Conservation (phyloP, 805 yeast genomes). For the Zygoascus tannicola region DNA sequence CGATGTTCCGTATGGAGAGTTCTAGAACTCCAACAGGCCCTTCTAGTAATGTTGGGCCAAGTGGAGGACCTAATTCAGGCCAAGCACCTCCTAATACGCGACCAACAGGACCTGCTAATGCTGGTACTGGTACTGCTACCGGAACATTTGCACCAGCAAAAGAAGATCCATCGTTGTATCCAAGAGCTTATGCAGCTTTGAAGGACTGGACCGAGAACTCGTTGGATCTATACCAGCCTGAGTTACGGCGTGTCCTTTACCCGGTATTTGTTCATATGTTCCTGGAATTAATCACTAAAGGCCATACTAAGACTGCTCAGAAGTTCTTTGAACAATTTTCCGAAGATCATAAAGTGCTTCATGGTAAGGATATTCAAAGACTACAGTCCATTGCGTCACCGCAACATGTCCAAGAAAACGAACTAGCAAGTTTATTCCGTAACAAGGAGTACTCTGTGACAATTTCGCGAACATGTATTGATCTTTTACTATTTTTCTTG, state of each 20-base stretch:
- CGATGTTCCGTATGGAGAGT: slow-evolving; percentile 78
- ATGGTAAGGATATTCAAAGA: slow-evolving; percentile 65
- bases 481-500: slow-evolving; percentile 71
- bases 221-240: slow-evolving; percentile 82
- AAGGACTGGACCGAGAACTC: slow-evolving; percentile 87
- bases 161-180: slow-evolving; percentile 59
- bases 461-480: slow-evolving; percentile 77
- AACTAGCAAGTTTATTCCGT: slow-evolving; percentile 65
- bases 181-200: slow-evolving; percentile 71
- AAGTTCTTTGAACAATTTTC: slow-evolving; percentile 66
- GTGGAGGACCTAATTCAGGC: slow-evolving; percentile 15
- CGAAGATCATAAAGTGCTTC: slow-evolving; percentile 63
- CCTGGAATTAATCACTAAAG: slow-evolving; percentile 64
- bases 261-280: slow-evolving; percentile 91
- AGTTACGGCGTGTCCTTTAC: slow-evolving; percentile 70
- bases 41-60: slow-evolving; percentile 13
- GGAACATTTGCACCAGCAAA: slow-evolving; percentile 2
- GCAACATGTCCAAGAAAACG: slow-evolving; percentile 77
- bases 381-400: slow-evolving; percentile 66
- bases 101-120: slow-evolving; percentile 7
- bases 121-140: neutral
- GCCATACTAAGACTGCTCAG: slow-evolving; percentile 49
- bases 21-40: slow-evolving; percentile 27
- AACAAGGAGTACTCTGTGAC: slow-evolving; percentile 63
- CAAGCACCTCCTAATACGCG: slow-evolving; percentile 4